Percentiles rank a stretch among this genome's conserved stretches.
Conservation (phyloP, 139 green algal species). For the Tetraselmis chui region DNA sequence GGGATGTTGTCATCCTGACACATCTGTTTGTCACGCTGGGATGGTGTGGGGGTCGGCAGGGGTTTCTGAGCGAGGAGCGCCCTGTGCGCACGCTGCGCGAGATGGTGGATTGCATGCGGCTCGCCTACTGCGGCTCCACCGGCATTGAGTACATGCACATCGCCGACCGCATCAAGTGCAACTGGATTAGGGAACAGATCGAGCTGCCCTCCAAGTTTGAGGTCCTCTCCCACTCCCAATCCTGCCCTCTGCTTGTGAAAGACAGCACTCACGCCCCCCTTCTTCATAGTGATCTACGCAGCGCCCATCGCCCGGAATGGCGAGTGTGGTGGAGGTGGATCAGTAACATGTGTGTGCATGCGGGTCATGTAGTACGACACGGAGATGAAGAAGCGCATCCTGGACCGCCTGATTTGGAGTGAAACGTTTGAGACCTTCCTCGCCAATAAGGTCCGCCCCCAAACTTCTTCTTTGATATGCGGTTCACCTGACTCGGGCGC, state of each 20-base stretch:
- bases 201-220: background rate
- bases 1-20: background rate
- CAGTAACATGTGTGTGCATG: too few species aligned
- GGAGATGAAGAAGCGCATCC: background rate
- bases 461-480: too few species aligned
- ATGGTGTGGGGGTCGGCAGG: constrained; percentile 33
- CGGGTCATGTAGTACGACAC: background rate
- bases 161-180: background rate
- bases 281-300: background rate
- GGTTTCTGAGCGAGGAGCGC: constrained; percentile 83
- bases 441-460: constrained; percentile 88
- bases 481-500: too few species aligned
- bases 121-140: constrained; percentile 86
- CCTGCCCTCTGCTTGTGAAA: background rate
- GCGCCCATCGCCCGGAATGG: too few species aligned
- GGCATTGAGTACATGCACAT: background rate
- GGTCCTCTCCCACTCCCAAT: background rate
- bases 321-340: too few species aligned
- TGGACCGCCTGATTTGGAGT: background rate
- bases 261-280: background rate
- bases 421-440: constrained; percentile 1
- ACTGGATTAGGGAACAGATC: background rate
- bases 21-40: too few species aligned
- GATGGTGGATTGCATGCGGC: constrained; percentile 74
- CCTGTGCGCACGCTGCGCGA: constrained; percentile 77